These are phyloP conservation scores for Cytospora leucostoma DNA, from an alignment of 2,329 filamentous ascomycete species.

Conservation along the genomic window DNA sequence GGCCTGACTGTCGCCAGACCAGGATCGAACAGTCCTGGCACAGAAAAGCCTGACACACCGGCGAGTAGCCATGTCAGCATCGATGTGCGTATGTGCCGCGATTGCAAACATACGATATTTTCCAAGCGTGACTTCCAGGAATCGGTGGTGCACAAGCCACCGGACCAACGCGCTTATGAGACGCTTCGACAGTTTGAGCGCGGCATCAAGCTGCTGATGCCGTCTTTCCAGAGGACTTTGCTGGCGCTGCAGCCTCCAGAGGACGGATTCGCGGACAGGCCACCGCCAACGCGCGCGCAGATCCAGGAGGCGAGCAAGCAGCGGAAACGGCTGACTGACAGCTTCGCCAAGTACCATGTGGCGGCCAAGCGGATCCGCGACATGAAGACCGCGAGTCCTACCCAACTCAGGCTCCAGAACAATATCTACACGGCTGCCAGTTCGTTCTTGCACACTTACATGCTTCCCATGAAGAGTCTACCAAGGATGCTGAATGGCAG, in stretches of 20 bases:
- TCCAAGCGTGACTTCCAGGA: constrained; percentile 74
- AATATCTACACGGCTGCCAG: constrained; percentile 82
- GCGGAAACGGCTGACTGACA: constrained; percentile 84
- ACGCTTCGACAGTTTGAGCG: constrained; percentile 85
- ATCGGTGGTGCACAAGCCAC: constrained; percentile 66
- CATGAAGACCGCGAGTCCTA: constrained; percentile 69
- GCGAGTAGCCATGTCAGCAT: constrained; percentile 60
- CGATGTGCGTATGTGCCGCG: constrained; percentile 88
- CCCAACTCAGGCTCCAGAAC: constrained; percentile 75
- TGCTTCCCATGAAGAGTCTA: constrained; percentile 80
- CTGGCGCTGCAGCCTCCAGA: constrained; percentile 64
- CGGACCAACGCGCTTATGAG: constrained; percentile 78
- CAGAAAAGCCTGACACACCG: constrained; percentile 42
- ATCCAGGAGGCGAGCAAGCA: constrained; percentile 86
- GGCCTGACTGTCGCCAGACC: constrained; percentile 67
- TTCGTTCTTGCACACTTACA: constrained; percentile 82
- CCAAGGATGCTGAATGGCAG: constrained; percentile 60
- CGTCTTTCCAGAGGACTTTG: constrained; percentile 80
- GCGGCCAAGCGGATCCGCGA: constrained; percentile 81
- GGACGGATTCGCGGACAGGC: constrained; percentile 40
- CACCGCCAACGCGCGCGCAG: constrained; percentile 61
- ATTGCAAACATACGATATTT: constrained; percentile 69
- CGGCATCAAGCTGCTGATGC: constrained; percentile 79
- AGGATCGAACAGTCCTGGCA: constrained; percentile 36
- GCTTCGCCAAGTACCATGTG: constrained; percentile 83